Evolutionary conservation across 148 eudicot genomes (phyloP).

Genomic region (Pharnaceum exiguum): DNA sequence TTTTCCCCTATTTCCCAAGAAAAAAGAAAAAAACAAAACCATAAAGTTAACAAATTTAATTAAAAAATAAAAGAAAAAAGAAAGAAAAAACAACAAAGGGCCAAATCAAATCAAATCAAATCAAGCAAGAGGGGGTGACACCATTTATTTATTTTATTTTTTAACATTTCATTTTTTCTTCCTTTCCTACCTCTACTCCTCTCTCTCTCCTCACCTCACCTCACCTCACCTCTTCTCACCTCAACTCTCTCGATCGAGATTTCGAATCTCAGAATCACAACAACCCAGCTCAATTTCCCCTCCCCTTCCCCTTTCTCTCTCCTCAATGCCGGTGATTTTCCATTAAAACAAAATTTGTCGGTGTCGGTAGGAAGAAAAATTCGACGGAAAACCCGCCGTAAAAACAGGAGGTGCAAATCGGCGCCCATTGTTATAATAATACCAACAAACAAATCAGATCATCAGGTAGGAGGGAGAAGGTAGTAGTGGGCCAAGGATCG

Average conservation of each 20-base stretch:
- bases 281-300: constrained; percentile 15
- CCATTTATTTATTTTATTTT: neutral
- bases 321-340: neutral
- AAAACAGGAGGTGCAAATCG: neutral
- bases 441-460: too few relatives aligned
- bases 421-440: neutral
- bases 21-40: neutral
- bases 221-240: neutral
- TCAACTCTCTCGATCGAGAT: neutral
- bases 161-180: neutral
- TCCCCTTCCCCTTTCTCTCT: neutral
- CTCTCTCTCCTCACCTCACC: neutral
- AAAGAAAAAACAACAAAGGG: neutral
- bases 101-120: neutral
- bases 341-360: neutral
- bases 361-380: neutral
- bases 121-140: neutral
- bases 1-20: neutral
- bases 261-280: neutral
- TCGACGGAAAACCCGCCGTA: neutral
- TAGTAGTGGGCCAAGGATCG: neutral
- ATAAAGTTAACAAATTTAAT: neutral
- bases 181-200: neutral
- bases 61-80: neutral
- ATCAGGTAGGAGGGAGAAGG: neutral